phyloP scores from a whole-genome alignment of 2,329 filamentous ascomycete genomes.

The Cladorrhinum sp. region DNA sequence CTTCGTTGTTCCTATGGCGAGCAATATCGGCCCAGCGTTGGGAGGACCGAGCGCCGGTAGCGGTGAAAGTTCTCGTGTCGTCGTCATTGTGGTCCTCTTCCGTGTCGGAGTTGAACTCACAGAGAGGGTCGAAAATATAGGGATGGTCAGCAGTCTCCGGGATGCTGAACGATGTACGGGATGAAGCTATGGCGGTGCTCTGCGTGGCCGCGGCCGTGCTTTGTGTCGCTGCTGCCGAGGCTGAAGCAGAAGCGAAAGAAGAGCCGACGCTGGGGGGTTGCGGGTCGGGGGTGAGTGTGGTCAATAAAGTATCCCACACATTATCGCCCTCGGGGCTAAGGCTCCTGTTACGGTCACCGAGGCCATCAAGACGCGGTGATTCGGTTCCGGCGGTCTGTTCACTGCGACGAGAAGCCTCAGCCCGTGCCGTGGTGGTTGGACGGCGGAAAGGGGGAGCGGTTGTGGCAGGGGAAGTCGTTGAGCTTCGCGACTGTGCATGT shows the following conservation, averaged over 20 bases:
- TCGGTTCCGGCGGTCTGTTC: slow-evolving; percentile 9
- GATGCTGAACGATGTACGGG: slow-evolving; percentile 45
- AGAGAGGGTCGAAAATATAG: slow-evolving; percentile 39
- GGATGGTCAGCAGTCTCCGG: slow-evolving; percentile 38
- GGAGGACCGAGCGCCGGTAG: background rate
- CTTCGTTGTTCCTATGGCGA: slow-evolving; percentile 33
- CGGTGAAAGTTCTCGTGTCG: slow-evolving; percentile 27
- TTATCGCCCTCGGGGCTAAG: slow-evolving; percentile 67
- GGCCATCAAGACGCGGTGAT: slow-evolving; percentile 56
- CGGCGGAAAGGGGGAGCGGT: slow-evolving; percentile 1
- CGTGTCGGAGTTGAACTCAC: slow-evolving; percentile 54
- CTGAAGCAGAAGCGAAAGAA: slow-evolving; percentile 70
- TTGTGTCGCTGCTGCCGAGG: slow-evolving; percentile 44
- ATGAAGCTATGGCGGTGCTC: slow-evolving; percentile 41
- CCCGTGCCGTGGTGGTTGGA: slow-evolving; percentile 1
- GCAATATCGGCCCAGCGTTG: slow-evolving; percentile 8
- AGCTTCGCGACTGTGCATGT: slow-evolving; percentile 12
- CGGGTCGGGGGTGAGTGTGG: slow-evolving; percentile 76
- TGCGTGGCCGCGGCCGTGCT: slow-evolving; percentile 41
- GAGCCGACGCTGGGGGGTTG: slow-evolving; percentile 76
- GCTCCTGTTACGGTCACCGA: slow-evolving; percentile 82
- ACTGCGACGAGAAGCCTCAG: slow-evolving; percentile 1
- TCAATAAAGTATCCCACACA: slow-evolving; percentile 76
- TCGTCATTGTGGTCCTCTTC: slow-evolving; percentile 49
- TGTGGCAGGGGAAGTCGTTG: slow-evolving; percentile 2